Conservation (phyloP, 495 filamentous ascomycete genomes). For the Geopyxis carbonaria region DNA sequence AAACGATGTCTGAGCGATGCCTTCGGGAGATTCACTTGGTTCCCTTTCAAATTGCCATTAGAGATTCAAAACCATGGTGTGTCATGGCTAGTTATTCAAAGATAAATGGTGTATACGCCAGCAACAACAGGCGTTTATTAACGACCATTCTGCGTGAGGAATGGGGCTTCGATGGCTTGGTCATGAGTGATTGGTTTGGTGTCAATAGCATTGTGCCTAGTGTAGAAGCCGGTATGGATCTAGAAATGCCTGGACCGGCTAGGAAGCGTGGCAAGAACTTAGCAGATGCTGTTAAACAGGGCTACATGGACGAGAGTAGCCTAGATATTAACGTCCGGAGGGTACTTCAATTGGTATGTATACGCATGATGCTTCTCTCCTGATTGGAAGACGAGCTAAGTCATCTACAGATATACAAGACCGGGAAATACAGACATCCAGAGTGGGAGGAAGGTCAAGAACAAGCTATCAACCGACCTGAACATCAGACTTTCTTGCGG, state of each 20-base stretch:
- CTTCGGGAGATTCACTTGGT: constrained; percentile 61
- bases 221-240: constrained; percentile 49
- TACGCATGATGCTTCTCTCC: neutral
- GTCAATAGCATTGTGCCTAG: constrained; percentile 52
- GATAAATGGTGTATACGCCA: constrained; percentile 53
- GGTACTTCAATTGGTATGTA: constrained; percentile 39
- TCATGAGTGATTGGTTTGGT: constrained; percentile 63
- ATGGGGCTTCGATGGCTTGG: constrained; percentile 51
- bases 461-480: constrained; percentile 33
- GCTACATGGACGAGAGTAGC: constrained; percentile 31
- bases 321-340: constrained; percentile 47
- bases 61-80: constrained; percentile 44
- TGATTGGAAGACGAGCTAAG: no score
- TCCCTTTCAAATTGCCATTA: constrained; percentile 54
- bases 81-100: constrained; percentile 67
- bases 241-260: constrained; percentile 60
- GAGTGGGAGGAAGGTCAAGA: constrained; percentile 26
- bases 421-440: constrained; percentile 21
- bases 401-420: constrained; percentile 21
- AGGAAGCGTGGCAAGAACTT: constrained; percentile 41
- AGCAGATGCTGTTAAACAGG: constrained; percentile 22
- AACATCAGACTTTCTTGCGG: constrained; percentile 42
- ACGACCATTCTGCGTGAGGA: constrained; percentile 49
- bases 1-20: constrained; percentile 49
- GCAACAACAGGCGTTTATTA: constrained; percentile 46